Base-by-base conservation (phyloP, 257 asterid species). In the Przewalskia tangutica region DNA sequence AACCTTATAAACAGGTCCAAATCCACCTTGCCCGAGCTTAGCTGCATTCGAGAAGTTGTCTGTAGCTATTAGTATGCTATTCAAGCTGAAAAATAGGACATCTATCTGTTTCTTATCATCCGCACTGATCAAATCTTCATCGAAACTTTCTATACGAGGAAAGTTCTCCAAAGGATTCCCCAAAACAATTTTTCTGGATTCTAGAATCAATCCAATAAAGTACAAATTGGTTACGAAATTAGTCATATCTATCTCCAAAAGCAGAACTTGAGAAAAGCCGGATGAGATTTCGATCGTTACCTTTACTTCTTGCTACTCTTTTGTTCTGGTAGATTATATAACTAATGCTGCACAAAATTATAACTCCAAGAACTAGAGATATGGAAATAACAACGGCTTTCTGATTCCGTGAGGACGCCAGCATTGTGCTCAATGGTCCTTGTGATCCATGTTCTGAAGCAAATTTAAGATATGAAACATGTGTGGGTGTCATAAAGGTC, bases 21-120 rank as follows among this genome's bases (percentile, higher is more conserved):
- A 91, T 76, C 97, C 97, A 34, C 95, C 97, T 81, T 51, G 86
- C 53, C 97, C 97, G 3, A 92, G 90, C 88, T 87, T 89, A 83
- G 89, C 86, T 70, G 77, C 85, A 80, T 84, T 78, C 0, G 93
- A 87, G 83, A 92, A 92, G 79, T 85, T 82, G 55, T 85, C 86
- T 16, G 94, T 92, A n/a, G 92, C 92, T 20, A 77, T 85, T 60
- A 87, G 70, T 82, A 91, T 85, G 67, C 77, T 83, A 81, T 86
- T 87, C 59, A 89, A 42, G 38, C 82, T 82, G 71, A 86, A 88
- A 80, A 83, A 85, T 4, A 89, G 88, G 54, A 89, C 86, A 56
- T 89, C 91, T 38, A 85, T 85, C 12, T 6, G 59, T 17, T 64
- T 63, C 81, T 73, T 85, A 77, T 84, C 82, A 17, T 87, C 86